Evolutionary conservation across 1,284 basidiomycete species (phyloP).

Genomic region (Puccinia triticina): DNA sequence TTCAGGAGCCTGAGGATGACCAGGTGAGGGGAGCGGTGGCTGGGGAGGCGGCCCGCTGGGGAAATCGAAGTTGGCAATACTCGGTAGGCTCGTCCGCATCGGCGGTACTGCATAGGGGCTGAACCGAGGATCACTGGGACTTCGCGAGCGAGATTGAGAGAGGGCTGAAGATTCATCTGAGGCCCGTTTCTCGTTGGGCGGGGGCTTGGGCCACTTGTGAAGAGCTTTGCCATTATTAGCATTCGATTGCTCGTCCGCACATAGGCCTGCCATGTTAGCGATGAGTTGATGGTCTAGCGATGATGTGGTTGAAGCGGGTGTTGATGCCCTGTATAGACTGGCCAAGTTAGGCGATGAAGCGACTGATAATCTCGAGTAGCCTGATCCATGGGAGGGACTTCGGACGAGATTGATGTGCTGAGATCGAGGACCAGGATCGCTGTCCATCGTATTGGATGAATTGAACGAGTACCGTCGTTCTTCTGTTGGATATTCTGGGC

Average conservation of each 20-base stretch:
- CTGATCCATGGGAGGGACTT: constrained; percentile 47
- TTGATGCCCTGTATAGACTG: constrained; percentile 49
- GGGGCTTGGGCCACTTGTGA: constrained; percentile 18
- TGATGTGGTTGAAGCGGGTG: constrained; percentile 47
- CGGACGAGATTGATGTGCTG: constrained; percentile 32
- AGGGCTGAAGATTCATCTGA: constrained; percentile 34
- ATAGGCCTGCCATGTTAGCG: constrained; percentile 45
- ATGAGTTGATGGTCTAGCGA: constrained; percentile 51
- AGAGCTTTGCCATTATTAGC: neutral
- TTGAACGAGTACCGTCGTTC: constrained; percentile 45
- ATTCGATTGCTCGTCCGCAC: constrained; percentile 26
- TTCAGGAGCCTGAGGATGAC: neutral
- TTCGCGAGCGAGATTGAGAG: constrained; percentile 33
- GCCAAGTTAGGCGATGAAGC: constrained; percentile 51
- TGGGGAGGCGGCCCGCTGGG: constrained; percentile 39
- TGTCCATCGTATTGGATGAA: constrained; percentile 51
- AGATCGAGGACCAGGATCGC: constrained; percentile 48
- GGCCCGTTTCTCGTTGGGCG: constrained; percentile 32
- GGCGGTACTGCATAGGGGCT: constrained; percentile 44
- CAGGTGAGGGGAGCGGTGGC: constrained; percentile 28
- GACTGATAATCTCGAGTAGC: constrained; percentile 46
- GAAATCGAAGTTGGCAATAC: constrained; percentile 51
- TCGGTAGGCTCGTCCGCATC: constrained; percentile 39
- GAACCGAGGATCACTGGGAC: constrained; percentile 46
- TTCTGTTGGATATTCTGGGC: constrained; percentile 35